A percentile compares a stretch with the other conserved stretches of the same genome.
Evolutionary conservation across 176 grass and related monocot genomes (phyloP).

Genomic region (Olyra latifolia): DNA sequence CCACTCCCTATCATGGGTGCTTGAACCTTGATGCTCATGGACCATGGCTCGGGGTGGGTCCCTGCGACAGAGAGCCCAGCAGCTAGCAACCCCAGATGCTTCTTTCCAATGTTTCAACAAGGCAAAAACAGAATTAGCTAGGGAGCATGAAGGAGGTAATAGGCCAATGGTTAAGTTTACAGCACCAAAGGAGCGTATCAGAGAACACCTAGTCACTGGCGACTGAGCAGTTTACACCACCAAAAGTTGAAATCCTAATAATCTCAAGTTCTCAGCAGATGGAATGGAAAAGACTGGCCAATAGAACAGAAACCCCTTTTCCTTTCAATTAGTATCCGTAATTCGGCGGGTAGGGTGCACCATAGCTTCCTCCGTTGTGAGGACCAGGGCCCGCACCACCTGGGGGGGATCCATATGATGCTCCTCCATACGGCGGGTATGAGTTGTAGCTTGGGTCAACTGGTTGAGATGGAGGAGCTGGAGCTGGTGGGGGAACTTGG

Average conservation of each 20-base stretch:
- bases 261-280: slow-evolving; percentile 21
- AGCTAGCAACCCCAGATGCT: not conserved
- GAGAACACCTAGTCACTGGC: not conserved
- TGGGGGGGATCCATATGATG: slow-evolving; percentile 55
- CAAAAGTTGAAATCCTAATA: slow-evolving; percentile 25
- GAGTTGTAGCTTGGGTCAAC: slow-evolving; percentile 61
- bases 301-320: not conserved
- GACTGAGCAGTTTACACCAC: slow-evolving; percentile 33
- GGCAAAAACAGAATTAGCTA: not conserved
- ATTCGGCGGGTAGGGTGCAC: slow-evolving; percentile 52
- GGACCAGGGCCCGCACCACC: slow-evolving; percentile 11
- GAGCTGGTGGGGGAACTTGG: slow-evolving; percentile 43
- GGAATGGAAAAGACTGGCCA: slow-evolving; percentile 15
- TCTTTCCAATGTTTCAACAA: not conserved
- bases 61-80: not conserved
- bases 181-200: not conserved
- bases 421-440: slow-evolving; percentile 64
- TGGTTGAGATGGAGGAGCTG: slow-evolving; percentile 32
- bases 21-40: not conserved
- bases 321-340: slow-evolving; percentile 59
- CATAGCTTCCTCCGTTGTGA: slow-evolving; percentile 60
- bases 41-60: not conserved
- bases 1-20: not conserved
- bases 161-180: not conserved
- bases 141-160: not conserved